Base-by-base conservation (phyloP, 177 flowering plant species). In the Vitis hybrid region DNA sequence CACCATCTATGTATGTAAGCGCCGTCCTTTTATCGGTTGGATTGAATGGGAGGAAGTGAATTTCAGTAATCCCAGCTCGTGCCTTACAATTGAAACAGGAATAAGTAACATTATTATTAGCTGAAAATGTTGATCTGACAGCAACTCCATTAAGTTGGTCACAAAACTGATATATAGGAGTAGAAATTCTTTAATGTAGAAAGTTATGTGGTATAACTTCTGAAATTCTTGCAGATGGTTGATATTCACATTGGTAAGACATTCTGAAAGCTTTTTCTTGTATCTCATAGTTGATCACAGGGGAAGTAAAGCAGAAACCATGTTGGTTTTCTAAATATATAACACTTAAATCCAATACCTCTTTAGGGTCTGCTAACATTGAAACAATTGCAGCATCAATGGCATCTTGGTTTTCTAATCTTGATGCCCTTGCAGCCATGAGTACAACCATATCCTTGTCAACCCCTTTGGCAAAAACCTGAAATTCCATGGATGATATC, bases 1-100 rank as follows among this genome's bases (percentile, higher is more conserved):
- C 76, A 31, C 54, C 59, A 66, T 91, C 94, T 50, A 78, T 50
- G 82, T 86, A 91, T 22, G 94, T 90, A 3, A 91, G 81, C 22
- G 97, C 97, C 9, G 97, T 90, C 72, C 97, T 76, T 72, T 91
- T 91, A 56, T 91, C 93, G 59, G 89, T 85, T 34, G 97, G 97
- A 77, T 91, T 91, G 72, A 91, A 91, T 10, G 94, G 97, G 66
- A 91, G 88, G 79, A 91, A 91, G 76, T 91, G 97, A 74, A 88
- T 78, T 73, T 91, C 97, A 72, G 39, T 77, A 73, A 86, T 80
- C 34, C 89, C 92, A 61, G 87, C 85, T 70, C 89, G 76, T 54
- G 92, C 92, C 92, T 88, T 65, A 31, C 29, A 54, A 67, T 9
- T 57, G 51, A 48, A 67, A 62, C 34, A 48, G 12, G 18, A 50